A percentile compares a stretch with the other conserved stretches of the same genome.
These are phyloP conservation scores for Sphaerobolus stellatus DNA, from an alignment of 1,284 basidiomycete species.

Conservation along the genomic window DNA sequence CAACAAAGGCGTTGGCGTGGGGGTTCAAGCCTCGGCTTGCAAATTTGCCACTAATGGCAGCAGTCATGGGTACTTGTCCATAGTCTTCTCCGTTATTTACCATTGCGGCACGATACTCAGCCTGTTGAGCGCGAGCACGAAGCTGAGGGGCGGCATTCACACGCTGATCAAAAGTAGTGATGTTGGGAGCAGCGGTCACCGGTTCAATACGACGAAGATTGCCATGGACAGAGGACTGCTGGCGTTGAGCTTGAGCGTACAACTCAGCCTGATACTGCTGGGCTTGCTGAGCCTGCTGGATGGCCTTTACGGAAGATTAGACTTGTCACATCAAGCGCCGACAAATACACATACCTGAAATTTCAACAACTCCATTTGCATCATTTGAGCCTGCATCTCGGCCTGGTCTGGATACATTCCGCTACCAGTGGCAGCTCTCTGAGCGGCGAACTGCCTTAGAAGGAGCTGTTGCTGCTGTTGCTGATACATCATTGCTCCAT, in stretches of 20 bases:
- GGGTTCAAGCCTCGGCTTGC: constrained; percentile 49
- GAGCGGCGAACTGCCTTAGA: constrained; percentile 47
- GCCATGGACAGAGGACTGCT: constrained; percentile 23
- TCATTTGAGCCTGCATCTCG: constrained; percentile 70
- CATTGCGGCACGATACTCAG: constrained; percentile 42
- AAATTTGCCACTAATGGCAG: constrained; percentile 71
- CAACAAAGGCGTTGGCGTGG: constrained; percentile 44
- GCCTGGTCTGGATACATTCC: constrained; percentile 36
- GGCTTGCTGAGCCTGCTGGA: constrained; percentile 51
- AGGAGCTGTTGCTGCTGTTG: constrained; percentile 53
- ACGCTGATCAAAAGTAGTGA: constrained; percentile 61
- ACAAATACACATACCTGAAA: constrained; percentile 57
- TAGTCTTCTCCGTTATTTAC: constrained; percentile 47
- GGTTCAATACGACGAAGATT: constrained; percentile 18
- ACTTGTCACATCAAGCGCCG: neutral
- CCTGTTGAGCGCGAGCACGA: constrained; percentile 60
- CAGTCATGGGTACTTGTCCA: constrained; percentile 71
- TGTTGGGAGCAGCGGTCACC: constrained; percentile 62
- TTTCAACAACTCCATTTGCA: constrained; percentile 76
- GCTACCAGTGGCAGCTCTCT: constrained; percentile 25
- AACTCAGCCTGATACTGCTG: constrained; percentile 61
- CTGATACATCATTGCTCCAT: constrained; percentile 63
- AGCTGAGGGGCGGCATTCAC: constrained; percentile 46
- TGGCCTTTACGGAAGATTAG: constrained; percentile 31
- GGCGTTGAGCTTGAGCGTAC: constrained; percentile 43